Conservation (phyloP, 2,329 filamentous ascomycete species). For the Pseudonectria buxi region DNA sequence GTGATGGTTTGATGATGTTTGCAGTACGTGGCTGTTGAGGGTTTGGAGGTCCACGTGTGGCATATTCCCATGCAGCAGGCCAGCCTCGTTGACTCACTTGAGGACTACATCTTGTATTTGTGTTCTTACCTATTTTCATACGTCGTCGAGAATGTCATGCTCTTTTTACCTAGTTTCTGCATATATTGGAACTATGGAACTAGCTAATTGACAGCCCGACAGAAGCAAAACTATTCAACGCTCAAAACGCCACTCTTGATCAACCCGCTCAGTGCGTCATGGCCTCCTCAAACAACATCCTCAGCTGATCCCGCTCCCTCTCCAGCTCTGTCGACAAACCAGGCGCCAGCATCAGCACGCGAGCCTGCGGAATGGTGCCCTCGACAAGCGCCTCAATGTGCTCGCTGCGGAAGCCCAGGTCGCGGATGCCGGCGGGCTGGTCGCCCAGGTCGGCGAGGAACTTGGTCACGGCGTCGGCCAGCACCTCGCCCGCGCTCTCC, state of each 20-base stretch:
- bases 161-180: no score
- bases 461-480: constrained; percentile 72
- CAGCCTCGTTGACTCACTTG: no score
- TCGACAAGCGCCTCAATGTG: constrained; percentile 83
- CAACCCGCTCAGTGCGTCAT: constrained; percentile 31
- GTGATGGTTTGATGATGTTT: constrained; percentile 1
- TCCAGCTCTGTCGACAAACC: constrained; percentile 65
- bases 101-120: no score
- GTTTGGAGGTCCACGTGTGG: no score
- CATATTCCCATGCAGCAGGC: no score
- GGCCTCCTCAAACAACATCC: constrained; percentile 58
- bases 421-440: constrained; percentile 80
- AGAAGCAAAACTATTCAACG: background rate
- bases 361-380: constrained; percentile 84
- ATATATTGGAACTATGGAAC: no score
- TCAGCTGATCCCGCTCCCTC: constrained; percentile 65
- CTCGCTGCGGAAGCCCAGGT: constrained; percentile 67
- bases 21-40: no score
- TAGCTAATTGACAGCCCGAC: no score
- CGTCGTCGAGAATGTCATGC: no score
- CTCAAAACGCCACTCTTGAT: no score
- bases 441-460: constrained; percentile 83
- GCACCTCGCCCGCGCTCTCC: constrained; percentile 82
- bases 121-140: no score
- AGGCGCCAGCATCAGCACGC: constrained; percentile 88